Evolutionary conservation across 805 yeast species (phyloP), one percentile per base, ranked within the genome.

Genomic region (Wickerhamomyces alni): DNA sequence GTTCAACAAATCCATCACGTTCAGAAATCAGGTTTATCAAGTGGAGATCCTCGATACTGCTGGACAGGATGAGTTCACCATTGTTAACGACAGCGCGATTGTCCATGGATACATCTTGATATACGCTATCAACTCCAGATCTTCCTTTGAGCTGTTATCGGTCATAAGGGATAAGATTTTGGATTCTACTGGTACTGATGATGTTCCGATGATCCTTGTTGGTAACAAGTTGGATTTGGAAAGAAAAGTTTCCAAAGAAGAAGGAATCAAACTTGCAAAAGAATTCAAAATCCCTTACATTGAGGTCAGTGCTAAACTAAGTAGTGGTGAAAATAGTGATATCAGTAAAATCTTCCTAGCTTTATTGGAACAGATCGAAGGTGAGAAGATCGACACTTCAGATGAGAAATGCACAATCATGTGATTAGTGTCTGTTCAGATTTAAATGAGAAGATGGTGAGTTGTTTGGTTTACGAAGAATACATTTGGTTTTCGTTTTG

Each of bases 11-110:
- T 69, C 72, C 27, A 71, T 87, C 54, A 71, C 69, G 42, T 76
- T 82, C 59, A 75, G 82, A 44, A 83, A 82, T 45, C 82, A 79
- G 50, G 85, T 82, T 39, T 88, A 83, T 57, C 80, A 80, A 38
- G 76, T 89, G 19, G 96, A 87, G 58, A 84, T 88, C 39, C 66
- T 87, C 44, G 97, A 88, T 56, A 88, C 96, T 0, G 95, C 96
- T 1, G 96, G 96, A 8, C 94, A 87, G 65, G 96, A 87, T 61
- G 95, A 87, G 65, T 85, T 81, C 57, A 75, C 87, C 36, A 77
- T 85, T 47, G 74, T 88, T 62, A 84, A 79, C 52, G 87, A 84
- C 59, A 83, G 84, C 50, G 81, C 84, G 40, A 64, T 86, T 36
- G 81, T 83, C 35, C 93, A 86, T 54, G 97, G 96, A 1, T 84